phyloP scores from a whole-genome alignment of 2,329 filamentous ascomycete species.

The Aspergillus ustus region DNA sequence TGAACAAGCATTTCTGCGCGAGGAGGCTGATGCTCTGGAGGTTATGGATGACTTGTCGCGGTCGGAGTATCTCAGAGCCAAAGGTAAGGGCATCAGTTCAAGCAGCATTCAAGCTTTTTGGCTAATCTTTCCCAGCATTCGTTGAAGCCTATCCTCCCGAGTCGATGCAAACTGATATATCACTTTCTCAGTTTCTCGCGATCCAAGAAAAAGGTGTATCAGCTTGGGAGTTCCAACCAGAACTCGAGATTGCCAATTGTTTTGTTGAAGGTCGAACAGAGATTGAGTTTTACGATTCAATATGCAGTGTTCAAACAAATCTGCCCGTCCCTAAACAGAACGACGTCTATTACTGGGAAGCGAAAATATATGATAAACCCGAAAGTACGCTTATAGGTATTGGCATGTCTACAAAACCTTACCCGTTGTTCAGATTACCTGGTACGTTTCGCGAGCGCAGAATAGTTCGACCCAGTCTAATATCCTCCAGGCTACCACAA shows the following conservation, averaged over 20 bases:
- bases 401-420: constrained; percentile 95
- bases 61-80: constrained; percentile 89
- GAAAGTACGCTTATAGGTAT: constrained; percentile 86
- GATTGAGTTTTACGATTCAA: constrained; percentile 98
- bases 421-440: constrained; percentile 90
- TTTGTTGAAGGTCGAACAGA: constrained; percentile 96
- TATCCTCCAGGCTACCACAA: constrained; percentile 77
- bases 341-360: constrained; percentile 99
- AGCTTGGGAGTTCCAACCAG: constrained; percentile 99
- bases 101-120: neutral
- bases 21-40: constrained; percentile 94
- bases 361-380: constrained; percentile 97
- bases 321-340: constrained; percentile 97
- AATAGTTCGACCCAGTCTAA: constrained; percentile 14
- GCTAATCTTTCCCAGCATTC: constrained; percentile 67
- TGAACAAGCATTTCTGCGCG: constrained; percentile 89
- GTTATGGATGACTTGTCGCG: constrained; percentile 92
- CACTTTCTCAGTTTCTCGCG: constrained; percentile 92
- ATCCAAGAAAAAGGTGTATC: constrained; percentile 99
- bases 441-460: constrained; percentile 60
- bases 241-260: constrained; percentile 97
- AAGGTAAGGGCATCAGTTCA: constrained; percentile 65
- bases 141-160: constrained; percentile 93
- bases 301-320: constrained; percentile 96
- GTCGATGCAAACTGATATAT: constrained; percentile 94